Base-by-base conservation (phyloP, 495 filamentous ascomycete species). In the Filosporella fistucella region DNA sequence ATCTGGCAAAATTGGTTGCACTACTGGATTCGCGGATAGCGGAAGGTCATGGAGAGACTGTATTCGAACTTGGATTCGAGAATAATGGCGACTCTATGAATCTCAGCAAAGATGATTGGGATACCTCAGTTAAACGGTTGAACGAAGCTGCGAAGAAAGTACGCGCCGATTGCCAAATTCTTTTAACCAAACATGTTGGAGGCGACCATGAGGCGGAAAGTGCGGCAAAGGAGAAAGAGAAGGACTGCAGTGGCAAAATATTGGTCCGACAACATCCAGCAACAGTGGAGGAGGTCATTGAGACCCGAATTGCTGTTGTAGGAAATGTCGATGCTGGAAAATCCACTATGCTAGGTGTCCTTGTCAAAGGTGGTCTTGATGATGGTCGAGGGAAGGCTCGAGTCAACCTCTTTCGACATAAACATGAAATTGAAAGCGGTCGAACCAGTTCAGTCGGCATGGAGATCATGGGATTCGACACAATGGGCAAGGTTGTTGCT, bases 401-500 rank as follows among this genome's bases (percentile, higher is more conserved):
- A 42, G 86, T 98, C 48, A 98, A 97, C 54, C 86, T 98, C 11
- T 98, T 98, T 71, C 76, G 93, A 18, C 93, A 98, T 60, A 97
- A 97, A 63, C 93, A 98, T 60, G 93, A 98, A 65, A 84, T 97
- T 38, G 93, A 98, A 62, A 91, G 86, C 39, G 93, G 93, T 1
- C 77, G 93, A 48, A 98, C 93, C 6, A 93, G 86, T 64, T 97
- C 94, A 1, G 93, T 98, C 3, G 93, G 93, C 21, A 87, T 95
- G 88, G 93, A 98, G 65, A 98, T 98, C 39, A 93, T 98, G 88
- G 93, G 93, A 10, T 98, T 96, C 57, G 91, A 97, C 63, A 86
- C 84, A 47, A 77, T 75, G 44, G 93, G 94, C 14, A 85, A 96
- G 22, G 84, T 95, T 30, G 77, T 98, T 38, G 75, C 81, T 22